These are phyloP conservation scores for Verticillium klebahnii DNA, from an alignment of 2,329 filamentous ascomycete genomes.

Conservation along the genomic window DNA sequence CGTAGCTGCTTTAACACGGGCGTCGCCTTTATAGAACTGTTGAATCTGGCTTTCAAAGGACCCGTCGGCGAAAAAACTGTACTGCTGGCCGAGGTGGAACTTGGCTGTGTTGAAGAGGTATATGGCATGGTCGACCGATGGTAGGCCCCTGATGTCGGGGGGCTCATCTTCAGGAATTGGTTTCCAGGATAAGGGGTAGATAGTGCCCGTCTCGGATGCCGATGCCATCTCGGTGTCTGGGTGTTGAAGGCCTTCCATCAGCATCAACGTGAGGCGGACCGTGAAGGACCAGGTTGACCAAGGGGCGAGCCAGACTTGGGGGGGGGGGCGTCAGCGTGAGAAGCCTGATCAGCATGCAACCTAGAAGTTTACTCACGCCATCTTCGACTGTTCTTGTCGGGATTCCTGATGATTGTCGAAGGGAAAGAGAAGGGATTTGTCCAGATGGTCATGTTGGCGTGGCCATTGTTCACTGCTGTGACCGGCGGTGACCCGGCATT, in stretches of 20 bases:
- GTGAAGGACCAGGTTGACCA: conserved; percentile 30
- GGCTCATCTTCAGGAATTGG: conserved; percentile 9
- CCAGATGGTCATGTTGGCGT: too few species aligned
- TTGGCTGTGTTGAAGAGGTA: conserved; percentile 29
- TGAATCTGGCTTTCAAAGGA: conserved; percentile 21
- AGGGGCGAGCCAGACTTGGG: conserved; percentile 26
- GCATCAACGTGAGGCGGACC: conserved; percentile 22
- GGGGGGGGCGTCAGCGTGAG: background rate
- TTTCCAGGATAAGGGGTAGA: conserved; percentile 22
- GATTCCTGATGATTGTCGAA: too few species aligned
- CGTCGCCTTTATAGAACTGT: conserved; percentile 18
- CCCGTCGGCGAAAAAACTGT: conserved; percentile 27
- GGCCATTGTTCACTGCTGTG: too few species aligned
- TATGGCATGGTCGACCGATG: conserved; percentile 26
- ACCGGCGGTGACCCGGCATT: too few species aligned
- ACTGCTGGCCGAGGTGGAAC: conserved; percentile 31
- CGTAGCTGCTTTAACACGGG: conserved; percentile 12
- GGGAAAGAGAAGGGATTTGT: too few species aligned
- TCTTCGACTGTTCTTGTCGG: too few species aligned
- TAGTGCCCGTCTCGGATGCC: conserved; percentile 19
- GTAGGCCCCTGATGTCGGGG: conserved; percentile 26
- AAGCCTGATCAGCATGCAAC: background rate
- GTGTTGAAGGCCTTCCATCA: conserved; percentile 23
- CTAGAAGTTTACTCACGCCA: too few species aligned
- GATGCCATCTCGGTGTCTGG: conserved; percentile 15